A percentile compares a stretch with the other conserved stretches of the same genome.
These are phyloP conservation scores for Paxillus involutus DNA, from an alignment of 768 basidiomycete species.

Conservation along the genomic window DNA sequence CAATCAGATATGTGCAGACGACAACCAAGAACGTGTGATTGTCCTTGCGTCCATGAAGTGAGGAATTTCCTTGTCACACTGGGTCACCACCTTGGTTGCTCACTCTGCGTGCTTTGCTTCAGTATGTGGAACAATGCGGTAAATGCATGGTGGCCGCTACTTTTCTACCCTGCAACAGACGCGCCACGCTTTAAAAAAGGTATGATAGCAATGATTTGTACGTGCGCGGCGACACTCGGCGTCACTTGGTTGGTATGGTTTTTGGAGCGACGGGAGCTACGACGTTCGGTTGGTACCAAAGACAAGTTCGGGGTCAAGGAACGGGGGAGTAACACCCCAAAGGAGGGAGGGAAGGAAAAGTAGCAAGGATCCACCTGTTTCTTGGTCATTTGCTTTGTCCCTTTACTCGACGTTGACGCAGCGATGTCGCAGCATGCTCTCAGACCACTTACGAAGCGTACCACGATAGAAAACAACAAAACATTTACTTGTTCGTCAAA, in stretches of 20 bases:
- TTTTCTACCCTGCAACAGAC: slow-evolving; percentile 74
- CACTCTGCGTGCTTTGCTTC: background rate
- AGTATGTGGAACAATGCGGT: slow-evolving; percentile 72
- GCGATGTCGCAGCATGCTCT: background rate
- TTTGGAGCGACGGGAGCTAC: slow-evolving; percentile 43
- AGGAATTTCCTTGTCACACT: slow-evolving; percentile 4
- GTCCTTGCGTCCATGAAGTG: slow-evolving; percentile 80
- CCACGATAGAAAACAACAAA: background rate
- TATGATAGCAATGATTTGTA: slow-evolving; percentile 67
- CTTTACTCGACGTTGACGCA: too few relatives aligned
- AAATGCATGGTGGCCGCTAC: slow-evolving; percentile 69
- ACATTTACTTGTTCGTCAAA: background rate
- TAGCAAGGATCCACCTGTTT: too few relatives aligned
- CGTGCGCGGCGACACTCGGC: slow-evolving; percentile 52
- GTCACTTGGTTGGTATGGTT: slow-evolving; percentile 59
- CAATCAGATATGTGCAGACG: slow-evolving; percentile 73
- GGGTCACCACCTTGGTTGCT: background rate
- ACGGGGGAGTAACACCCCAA: background rate
- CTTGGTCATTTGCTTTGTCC: too few relatives aligned
- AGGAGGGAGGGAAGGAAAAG: background rate
- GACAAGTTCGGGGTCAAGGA: background rate
- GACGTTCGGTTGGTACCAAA: background rate
- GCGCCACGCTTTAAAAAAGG: slow-evolving; percentile 68
- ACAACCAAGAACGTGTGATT: slow-evolving; percentile 66
- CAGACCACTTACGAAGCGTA: background rate